These are phyloP conservation scores for Oryza coarctata DNA, from an alignment of 176 grass and related monocot species.

Conservation along the genomic window DNA sequence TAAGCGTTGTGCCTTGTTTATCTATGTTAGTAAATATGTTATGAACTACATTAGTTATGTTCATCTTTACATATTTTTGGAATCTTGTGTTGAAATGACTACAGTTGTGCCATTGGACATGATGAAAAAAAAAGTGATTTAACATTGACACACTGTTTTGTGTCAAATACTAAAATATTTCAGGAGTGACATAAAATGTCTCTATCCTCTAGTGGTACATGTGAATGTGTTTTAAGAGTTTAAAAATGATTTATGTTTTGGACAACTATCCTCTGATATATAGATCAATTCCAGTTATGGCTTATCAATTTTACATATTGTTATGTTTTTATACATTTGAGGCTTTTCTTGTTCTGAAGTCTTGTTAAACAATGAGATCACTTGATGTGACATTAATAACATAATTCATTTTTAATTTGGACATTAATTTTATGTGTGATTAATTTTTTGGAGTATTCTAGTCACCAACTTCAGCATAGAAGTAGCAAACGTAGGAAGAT, in stretches of 20 bases:
- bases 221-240: not conserved
- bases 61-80: not conserved
- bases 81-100: not conserved
- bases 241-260: not conserved
- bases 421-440: not conserved
- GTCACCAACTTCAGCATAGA: not conserved
- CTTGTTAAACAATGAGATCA: not conserved
- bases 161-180: not conserved
- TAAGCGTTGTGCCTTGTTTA: not conserved
- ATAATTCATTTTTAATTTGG: not conserved
- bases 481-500: not conserved
- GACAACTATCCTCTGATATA: not conserved
- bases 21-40: not conserved
- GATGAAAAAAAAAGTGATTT: not conserved
- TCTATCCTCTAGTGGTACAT: conserved; percentile 3
- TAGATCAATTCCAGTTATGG: not conserved
- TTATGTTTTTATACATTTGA: not conserved
- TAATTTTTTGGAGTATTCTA: not conserved
- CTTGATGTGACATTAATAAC: not conserved
- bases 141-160: not conserved
- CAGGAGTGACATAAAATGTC: not conserved
- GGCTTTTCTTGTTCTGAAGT: not conserved
- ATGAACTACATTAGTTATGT: not conserved
- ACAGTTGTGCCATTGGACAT: not conserved
- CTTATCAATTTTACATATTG: not conserved